These are phyloP conservation scores for Talaromyces funiculosus DNA, from an alignment of 2,329 filamentous ascomycete genomes.

Conservation along the genomic window DNA sequence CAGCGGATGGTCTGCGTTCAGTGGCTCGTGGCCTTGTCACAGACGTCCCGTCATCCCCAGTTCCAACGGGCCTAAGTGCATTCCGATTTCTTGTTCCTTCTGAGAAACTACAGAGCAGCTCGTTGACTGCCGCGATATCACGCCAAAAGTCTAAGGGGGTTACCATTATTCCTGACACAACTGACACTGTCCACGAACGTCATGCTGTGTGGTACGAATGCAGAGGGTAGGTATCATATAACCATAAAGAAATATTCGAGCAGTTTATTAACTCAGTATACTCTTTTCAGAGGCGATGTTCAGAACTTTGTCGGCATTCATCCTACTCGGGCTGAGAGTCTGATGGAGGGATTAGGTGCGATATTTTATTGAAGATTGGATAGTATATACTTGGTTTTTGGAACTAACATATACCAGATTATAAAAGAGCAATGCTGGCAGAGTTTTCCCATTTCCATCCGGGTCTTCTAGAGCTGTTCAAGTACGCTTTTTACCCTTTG, in stretches of 20 bases:
- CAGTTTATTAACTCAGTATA: neutral
- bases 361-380: no score
- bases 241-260: neutral
- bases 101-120: constrained; percentile 24
- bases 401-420: no score
- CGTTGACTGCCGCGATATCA: constrained; percentile 33
- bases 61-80: constrained; percentile 20
- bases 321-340: no score
- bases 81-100: constrained; percentile 23
- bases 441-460: constrained; percentile 24
- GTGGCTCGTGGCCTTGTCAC: constrained; percentile 14
- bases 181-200: constrained; percentile 14
- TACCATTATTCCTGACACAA: constrained; percentile 19
- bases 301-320: constrained; percentile 28
- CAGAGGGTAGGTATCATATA: constrained; percentile 18
- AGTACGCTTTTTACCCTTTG: constrained; percentile 2
- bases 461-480: constrained; percentile 19
- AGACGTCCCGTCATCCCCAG: neutral
- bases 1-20: constrained; percentile 28
- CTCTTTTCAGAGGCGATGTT: constrained; percentile 19
- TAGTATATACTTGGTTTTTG: no score
- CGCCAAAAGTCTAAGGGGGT: constrained; percentile 15
- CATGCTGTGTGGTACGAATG: constrained; percentile 30
- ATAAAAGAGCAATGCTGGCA: constrained; percentile 18
- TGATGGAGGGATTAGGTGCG: no score